Percentiles rank a stretch among this genome's conserved stretches.
Evolutionary conservation across 441 rosid species (phyloP).

Genomic region (Brassica hybrid): DNA sequence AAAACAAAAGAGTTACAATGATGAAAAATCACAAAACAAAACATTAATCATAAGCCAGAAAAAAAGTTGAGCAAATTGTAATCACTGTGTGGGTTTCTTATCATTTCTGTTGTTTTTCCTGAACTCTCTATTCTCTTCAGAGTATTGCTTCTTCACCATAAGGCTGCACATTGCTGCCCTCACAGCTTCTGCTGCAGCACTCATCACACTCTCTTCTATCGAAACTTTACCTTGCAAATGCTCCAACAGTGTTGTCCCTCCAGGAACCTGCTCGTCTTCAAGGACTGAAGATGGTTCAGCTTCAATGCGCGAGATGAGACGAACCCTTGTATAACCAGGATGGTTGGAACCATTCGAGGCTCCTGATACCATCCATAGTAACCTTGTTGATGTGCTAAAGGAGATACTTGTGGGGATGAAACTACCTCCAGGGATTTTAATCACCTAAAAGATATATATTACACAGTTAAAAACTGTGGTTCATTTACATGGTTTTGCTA

Average conservation of each 20-base stretch:
- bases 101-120: no score
- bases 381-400: conserved; percentile 45
- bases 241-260: conserved; percentile 68
- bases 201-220: conserved; percentile 60
- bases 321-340: conserved; percentile 61
- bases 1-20: no score
- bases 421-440: conserved; percentile 54
- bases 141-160: no score
- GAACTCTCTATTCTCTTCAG: no score
- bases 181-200: conserved; percentile 80
- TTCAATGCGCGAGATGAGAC: conserved; percentile 53
- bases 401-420: conserved; percentile 77
- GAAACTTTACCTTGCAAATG: conserved; percentile 72
- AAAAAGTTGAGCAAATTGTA: neutral
- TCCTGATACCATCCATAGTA: conserved; percentile 77
- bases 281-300: conserved; percentile 41
- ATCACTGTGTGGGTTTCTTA: conserved; percentile 55
- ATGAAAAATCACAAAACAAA: no score
- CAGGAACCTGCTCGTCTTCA: conserved; percentile 63
- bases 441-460: conserved; percentile 47
- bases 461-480: neutral
- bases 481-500: neutral
- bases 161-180: conserved; percentile 73
- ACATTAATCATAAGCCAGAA: neutral
- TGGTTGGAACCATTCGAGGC: conserved; percentile 64